Evolutionary conservation across 305 asterid species (phyloP), one percentile per base, ranked within the genome.

Genomic region (Rubia peregrina): DNA sequence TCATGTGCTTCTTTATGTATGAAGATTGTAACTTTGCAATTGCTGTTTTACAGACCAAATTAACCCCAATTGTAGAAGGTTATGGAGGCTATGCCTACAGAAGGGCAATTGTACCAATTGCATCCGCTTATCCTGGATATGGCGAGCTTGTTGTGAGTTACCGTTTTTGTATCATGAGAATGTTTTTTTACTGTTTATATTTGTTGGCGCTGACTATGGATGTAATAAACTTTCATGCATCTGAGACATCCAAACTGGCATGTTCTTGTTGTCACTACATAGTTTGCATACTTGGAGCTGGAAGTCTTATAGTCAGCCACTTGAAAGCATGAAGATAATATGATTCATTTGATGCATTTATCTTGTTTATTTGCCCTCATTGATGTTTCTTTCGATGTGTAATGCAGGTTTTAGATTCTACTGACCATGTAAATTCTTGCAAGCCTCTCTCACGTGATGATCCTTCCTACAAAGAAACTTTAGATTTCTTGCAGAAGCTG

Each of bases 31-130:
- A 78, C 74, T 70, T 80, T 85, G 71, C 69, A 33, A 79, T 85
- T 73, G 69, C 69, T 44, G 73, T 74, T 81, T 75, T 73, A 77
- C 85, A 95, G 99, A 95, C 98, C 19, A 91, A 91, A 85, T 95
- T 91, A 42, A 95, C 99, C 55, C 98, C 99, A 69, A 86, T 95
- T 57, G 97, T 95, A n/a, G 98, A 95, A 85, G 99, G 99, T 43
- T 95, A 90, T 77, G 98, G 99, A 68, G 98, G 98, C 62, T 95
- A 96, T 96, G 98, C 96, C 36, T 83, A 91, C 42, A 91, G 97
- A 38, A 82, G 89, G 99, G 98, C 91, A 88, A 87, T 95, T 79
- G 98, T 95, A 75, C 97, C 96, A 6, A 74, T 95, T 81, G 98
- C 92, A 77, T 95, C 99, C 0, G 95, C 98, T 59, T 89, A 88